Evolutionary conservation across 345 rosid species (phyloP), one percentile per base, ranked within the genome.

Genomic region (Pistacia vera): DNA sequence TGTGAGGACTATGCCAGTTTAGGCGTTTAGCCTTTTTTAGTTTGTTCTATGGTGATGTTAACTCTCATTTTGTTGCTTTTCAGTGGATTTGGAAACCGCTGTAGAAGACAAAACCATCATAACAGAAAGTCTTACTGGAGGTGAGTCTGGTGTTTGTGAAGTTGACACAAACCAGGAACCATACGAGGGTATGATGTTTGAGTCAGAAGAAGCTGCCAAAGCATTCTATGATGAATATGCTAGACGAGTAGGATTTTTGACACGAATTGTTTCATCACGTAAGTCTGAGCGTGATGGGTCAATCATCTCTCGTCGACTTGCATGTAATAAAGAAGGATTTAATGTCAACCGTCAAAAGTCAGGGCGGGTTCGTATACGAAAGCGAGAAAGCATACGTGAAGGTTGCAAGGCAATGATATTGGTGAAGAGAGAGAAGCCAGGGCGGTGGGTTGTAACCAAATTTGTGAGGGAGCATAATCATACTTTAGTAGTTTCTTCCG

Each of bases 381-480:
- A 79, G 66, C 83, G 86, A 61, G 86, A 86, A 17, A 70, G 82
- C 74, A 86, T 86, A 65, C 70, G 86, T 70, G 88, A 81, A 82
- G 89, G 91, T 33, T 84, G 91, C 59, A 84, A 82, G 83, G 91
- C 91, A 17, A 81, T 74, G 83, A 81, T 88, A 51, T 74, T 81
- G 30, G 86, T 81, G 66, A 82, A 79, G 81, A 83, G 68, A 75
- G 88, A 84, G 54, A 88, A 84, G 65, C 33, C 82, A 4, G 89
- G 88, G 55, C 75, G 78, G 66, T 86, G 87, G 84, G 63, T 79
- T 30, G 83, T 86, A 22, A 79, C 83, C 0, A 84, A 81, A 63
- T 84, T 88, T 74, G 79, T 79, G 64, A 82, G 75, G 83, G 91
- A 86, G 73, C 91, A 88, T 80, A 88, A 79, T 77, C 91, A 88